These are phyloP conservation scores for Cladosporium velox DNA, from an alignment of 2,329 filamentous ascomycete genomes.

Conservation along the genomic window DNA sequence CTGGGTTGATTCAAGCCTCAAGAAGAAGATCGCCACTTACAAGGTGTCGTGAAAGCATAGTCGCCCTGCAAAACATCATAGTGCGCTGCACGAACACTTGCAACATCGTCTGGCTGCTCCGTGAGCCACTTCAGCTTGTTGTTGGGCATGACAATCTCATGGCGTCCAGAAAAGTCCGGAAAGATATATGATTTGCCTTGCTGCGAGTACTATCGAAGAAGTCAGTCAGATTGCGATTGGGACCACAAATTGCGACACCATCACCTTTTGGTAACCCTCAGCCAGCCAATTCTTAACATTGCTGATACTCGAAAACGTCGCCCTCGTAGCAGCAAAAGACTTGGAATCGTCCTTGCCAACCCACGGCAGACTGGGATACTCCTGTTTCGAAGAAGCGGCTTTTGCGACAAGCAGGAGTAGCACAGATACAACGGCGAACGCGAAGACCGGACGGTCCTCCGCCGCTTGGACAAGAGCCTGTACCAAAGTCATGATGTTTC, in stretches of 20 bases:
- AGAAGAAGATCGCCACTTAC: background rate
- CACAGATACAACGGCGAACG: slow-evolving; percentile 5
- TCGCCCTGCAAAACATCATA: slow-evolving; percentile 43
- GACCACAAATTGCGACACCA: too few species aligned
- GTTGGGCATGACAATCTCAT: slow-evolving; percentile 28
- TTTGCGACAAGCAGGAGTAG: background rate
- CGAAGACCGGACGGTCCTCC: slow-evolving; percentile 13
- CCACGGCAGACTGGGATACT: slow-evolving; percentile 25
- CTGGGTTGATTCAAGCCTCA: background rate
- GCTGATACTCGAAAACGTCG: slow-evolving; percentile 22
- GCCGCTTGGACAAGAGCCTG: slow-evolving; percentile 1
- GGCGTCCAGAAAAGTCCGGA: slow-evolving; percentile 28
- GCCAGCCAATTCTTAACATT: slow-evolving; percentile 23
- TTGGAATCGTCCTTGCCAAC: slow-evolving; percentile 24
- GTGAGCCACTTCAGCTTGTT: slow-evolving; percentile 41
- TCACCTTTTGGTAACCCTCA: slow-evolving; percentile 28
- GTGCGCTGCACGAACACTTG: slow-evolving; percentile 41
- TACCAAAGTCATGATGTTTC: slow-evolving; percentile 5
- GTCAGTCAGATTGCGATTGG: background rate
- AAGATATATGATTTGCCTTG: slow-evolving; percentile 29
- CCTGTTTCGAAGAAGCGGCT: background rate
- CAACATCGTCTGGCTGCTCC: slow-evolving; percentile 45
- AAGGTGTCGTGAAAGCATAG: slow-evolving; percentile 39
- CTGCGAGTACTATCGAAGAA: slow-evolving; percentile 22
- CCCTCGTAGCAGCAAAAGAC: slow-evolving; percentile 22